Evolutionary conservation across 495 filamentous ascomycete genomes (phyloP), one percentile per base, ranked within the genome.

Genomic region (Xylaria acuta): DNA sequence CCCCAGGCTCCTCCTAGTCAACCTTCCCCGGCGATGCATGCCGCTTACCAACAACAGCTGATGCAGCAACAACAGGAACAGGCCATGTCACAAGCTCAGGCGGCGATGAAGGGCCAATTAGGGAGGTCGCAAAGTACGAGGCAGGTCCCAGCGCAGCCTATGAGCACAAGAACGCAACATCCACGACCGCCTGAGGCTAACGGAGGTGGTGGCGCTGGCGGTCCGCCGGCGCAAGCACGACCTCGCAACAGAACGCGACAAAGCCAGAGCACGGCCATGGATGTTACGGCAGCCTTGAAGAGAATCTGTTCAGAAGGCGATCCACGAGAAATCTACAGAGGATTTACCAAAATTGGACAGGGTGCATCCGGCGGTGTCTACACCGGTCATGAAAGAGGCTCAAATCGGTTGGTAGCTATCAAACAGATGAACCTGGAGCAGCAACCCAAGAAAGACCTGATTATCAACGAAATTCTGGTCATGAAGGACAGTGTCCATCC

Each of bases 361-460:
- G 96, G 96, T 76, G 96, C 96, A 40, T 99, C 96, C 18, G 96
- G 96, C 70, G 96, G 96, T 70, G 96, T 99, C 2, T 99, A 89
- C 76, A 97, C 94, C 14, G 96, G 96, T 1, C 94, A 95, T 79
- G 92, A 97, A 80, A 87, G 87, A 74, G 91, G 89, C 30, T 91
- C 90, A 30, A 96, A 96, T 77, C 89, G 90, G 66, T 92, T 95
- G 74, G 97, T 99, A 67, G 96, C 96, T 30, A 98, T 99, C 84
- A 99, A 99, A 82, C 96, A 99, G 86, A 99, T 99, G 96, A 98
- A 99, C 73, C 84, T 99, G 63, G 96, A 98, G 79, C 91, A 98
- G 79, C 96, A 99, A 74, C 96, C 96, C 7, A 99, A 98, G 88
- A 99, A 99, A 81, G 96, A 99, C 77, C 85, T 98, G 9, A 99